Evolutionary conservation across 2,329 filamentous ascomycete genomes (phyloP).

Genomic region (Shiraia bambusicola): DNA sequence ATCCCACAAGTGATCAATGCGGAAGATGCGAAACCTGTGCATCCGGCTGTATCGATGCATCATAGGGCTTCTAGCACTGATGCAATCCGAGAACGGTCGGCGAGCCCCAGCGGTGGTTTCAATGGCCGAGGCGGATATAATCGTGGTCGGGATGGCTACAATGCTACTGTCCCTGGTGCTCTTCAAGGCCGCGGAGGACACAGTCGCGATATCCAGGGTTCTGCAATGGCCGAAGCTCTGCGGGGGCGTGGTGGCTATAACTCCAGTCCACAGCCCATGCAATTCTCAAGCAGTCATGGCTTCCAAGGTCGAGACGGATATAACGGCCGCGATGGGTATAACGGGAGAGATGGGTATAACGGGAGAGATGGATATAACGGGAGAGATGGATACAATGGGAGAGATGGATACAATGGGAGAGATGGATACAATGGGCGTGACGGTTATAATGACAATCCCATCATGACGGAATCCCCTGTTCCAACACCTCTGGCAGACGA

Average conservation of each 20-base stretch:
- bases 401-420: slow-evolving; percentile 32
- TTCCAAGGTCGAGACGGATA: slow-evolving; percentile 36
- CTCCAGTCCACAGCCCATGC: slow-evolving; percentile 15
- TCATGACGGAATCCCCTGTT: slow-evolving; percentile 33
- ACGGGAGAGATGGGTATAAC: slow-evolving; percentile 33
- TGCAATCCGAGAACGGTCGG: slow-evolving; percentile 31
- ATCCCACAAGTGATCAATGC: slow-evolving; percentile 29
- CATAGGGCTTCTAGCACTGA: slow-evolving; percentile 34
- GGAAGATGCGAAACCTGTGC: slow-evolving; percentile 32
- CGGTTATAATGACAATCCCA: slow-evolving; percentile 30
- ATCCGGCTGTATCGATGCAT: slow-evolving; percentile 31
- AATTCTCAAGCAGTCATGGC: slow-evolving; percentile 19
- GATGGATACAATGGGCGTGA: slow-evolving; percentile 27
- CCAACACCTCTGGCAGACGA: slow-evolving; percentile 37
- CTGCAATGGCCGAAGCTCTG: slow-evolving; percentile 23
- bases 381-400: slow-evolving; percentile 36
- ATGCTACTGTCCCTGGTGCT: slow-evolving; percentile 29
- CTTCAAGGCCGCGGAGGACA: slow-evolving; percentile 36
- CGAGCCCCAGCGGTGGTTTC: slow-evolving; percentile 36
- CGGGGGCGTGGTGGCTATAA: slow-evolving; percentile 21
- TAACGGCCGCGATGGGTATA: slow-evolving; percentile 38
- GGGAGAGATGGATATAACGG: slow-evolving; percentile 42
- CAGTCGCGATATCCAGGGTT: slow-evolving; percentile 22
- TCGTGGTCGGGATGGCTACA: slow-evolving; percentile 41
- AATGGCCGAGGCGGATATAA: slow-evolving; percentile 37